A percentile compares a stretch with the other conserved stretches of the same genome.
These are phyloP conservation scores for Penicillium nucicola DNA, from an alignment of 495 filamentous ascomycete genomes.

Conservation along the genomic window DNA sequence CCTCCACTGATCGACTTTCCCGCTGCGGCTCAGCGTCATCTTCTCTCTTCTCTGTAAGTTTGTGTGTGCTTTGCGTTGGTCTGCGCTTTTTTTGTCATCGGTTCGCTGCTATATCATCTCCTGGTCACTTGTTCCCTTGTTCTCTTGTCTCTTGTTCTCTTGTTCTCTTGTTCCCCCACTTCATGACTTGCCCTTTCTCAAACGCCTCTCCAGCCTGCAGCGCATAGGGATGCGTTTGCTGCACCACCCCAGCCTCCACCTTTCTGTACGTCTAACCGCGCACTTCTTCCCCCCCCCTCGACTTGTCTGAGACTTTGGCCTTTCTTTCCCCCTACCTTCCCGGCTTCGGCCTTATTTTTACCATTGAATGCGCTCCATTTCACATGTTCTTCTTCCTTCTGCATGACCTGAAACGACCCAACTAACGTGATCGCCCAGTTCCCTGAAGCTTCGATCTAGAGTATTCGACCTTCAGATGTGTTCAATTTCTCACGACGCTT, in stretches of 20 bases:
- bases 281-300: slow-evolving; percentile 11
- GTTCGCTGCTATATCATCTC: no score
- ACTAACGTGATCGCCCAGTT: slow-evolving; percentile 11
- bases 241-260: slow-evolving; percentile 25
- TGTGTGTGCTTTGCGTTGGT: no score
- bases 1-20: slow-evolving; percentile 21
- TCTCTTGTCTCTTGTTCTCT: slow-evolving; percentile 4
- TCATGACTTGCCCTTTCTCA: slow-evolving; percentile 29
- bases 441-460: slow-evolving; percentile 13
- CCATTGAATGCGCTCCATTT: slow-evolving; percentile 10
- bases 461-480: slow-evolving; percentile 23
- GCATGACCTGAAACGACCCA: slow-evolving; percentile 19
- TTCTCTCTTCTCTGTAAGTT: slow-evolving; percentile 7
- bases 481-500: slow-evolving; percentile 53
- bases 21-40: slow-evolving; percentile 27
- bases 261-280: slow-evolving; percentile 23
- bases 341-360: slow-evolving; percentile 7
- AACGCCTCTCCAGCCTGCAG: slow-evolving; percentile 16
- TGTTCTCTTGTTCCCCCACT: slow-evolving; percentile 30
- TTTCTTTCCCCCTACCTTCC: slow-evolving; percentile 11
- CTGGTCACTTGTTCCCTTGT: no score
- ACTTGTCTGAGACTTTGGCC: slow-evolving; percentile 18
- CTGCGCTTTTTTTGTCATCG: no score
- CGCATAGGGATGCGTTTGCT: slow-evolving; percentile 32
- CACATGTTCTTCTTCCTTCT: slow-evolving; percentile 2